Evolutionary conservation across 2,329 filamentous ascomycete species (phyloP).

Genomic region (Diaporthe amygdali): DNA sequence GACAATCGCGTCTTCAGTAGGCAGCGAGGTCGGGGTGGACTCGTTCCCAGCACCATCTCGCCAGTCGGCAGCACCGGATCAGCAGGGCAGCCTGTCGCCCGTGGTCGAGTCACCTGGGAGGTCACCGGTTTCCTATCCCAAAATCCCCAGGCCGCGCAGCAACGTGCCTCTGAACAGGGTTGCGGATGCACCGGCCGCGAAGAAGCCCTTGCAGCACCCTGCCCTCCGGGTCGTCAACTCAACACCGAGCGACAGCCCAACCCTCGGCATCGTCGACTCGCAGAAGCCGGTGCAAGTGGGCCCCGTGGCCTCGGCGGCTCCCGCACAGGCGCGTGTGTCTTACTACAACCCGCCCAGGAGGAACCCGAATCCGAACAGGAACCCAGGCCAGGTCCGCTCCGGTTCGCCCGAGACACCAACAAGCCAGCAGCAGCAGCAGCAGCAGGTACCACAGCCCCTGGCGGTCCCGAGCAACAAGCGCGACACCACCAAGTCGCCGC

Average conservation of each 20-base stretch:
- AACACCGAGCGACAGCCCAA: conserved; percentile 39
- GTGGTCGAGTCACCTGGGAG: conserved; percentile 52
- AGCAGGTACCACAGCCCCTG: neutral
- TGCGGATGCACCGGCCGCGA: neutral
- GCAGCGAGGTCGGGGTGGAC: conserved; percentile 17
- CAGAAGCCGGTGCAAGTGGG: conserved; percentile 19
- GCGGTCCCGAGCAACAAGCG: neutral
- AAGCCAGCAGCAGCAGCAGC: conserved; percentile 4
- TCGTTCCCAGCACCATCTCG: conserved; percentile 7
- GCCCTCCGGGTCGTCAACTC: conserved; percentile 2
- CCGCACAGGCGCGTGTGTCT: conserved; percentile 21
- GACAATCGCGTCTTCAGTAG: conserved; percentile 41
- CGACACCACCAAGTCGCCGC: neutral
- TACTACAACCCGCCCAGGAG: neutral
- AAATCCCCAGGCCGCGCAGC: conserved; percentile 22
- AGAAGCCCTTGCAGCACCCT: neutral
- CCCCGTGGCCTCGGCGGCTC: conserved; percentile 31
- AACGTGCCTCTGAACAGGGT: neutral
- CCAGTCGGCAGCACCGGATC: neutral
- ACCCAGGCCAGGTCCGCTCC: conserved; percentile 23
- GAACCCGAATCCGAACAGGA: conserved; percentile 22
- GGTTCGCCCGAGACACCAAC: conserved; percentile 20
- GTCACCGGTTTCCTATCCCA: conserved; percentile 39
- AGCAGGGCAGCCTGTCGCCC: conserved; percentile 48
- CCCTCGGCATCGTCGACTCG: conserved; percentile 40